Evolutionary conservation across 768 basidiomycete genomes (phyloP), one percentile per base, ranked within the genome.

Genomic region (Leccinum uliginosum): DNA sequence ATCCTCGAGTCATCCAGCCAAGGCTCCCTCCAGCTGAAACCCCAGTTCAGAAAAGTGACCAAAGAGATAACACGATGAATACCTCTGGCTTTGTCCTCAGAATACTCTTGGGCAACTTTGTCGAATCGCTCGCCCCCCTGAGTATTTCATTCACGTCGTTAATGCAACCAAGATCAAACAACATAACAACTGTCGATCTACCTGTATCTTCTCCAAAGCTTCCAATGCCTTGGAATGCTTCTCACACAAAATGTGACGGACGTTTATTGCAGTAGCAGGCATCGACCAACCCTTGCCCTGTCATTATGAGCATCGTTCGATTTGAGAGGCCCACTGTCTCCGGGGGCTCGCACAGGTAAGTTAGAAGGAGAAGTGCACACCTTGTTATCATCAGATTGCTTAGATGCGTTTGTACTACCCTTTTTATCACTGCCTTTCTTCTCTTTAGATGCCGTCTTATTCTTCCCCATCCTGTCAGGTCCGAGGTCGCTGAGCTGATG

Each of bases 71-170:
- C 21, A 6, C 17, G 40, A 43, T 34, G 47, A 24, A 12, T 7
- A 87, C 91, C 81, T 80, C 92, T 93, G 6, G 91, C 91, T 67
- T 93, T 93, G 73, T 93, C 91, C 70, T 92, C 91, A 1, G 92
- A 93, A 62, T 90, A 93, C 65, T 92, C 91, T 66, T 91, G 86
- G 6, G 91, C 91, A 32, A 92, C 88, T 71, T 91, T 93, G 73
- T 92, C 88, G 67, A 93, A 93, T 11, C 88, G 74, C 64, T 88
- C 82, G 23, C 91, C 91, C 59, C 83, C 86, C 88, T 83, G 81
- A 55, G 26, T 40, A 48, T 30, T 17, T 45, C 44, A 30, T 46
- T 32, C n/a, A 24, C 34, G 38, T 24, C 14, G 27, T 57, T 21
- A 51, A 44, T 34, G 3, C 34, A 49, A 50, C 21, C 23, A 12